A percentile compares a stretch with the other conserved stretches of the same genome.
These are phyloP conservation scores for Fusarium proliferatum DNA, from an alignment of 2,329 filamentous ascomycete species.

Conservation along the genomic window DNA sequence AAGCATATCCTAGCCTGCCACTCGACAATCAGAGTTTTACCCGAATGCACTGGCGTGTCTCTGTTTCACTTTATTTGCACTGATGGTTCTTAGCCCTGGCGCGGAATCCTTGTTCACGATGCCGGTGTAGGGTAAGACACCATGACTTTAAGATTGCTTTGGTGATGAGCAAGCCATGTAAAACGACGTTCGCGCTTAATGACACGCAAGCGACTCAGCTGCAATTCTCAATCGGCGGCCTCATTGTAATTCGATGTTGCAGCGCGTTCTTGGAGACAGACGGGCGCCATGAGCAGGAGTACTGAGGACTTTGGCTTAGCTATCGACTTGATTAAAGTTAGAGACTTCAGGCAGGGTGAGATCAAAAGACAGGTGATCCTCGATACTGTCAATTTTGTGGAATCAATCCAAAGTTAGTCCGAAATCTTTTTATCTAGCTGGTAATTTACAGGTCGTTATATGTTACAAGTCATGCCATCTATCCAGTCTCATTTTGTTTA, in stretches of 20 bases:
- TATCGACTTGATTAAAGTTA: not conserved
- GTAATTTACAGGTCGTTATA: conserved; percentile 27
- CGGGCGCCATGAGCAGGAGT: no score
- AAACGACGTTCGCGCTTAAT: not conserved
- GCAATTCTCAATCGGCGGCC: not conserved
- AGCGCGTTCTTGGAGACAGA: no score
- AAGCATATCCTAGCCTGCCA: conserved; percentile 1
- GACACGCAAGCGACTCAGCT: not conserved
- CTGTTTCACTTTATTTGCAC: not conserved
- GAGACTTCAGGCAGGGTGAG: rapidly evolving
- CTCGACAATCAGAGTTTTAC: not conserved
- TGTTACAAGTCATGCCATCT: conserved; percentile 20
- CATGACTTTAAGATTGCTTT: not conserved
- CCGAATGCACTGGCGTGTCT: not conserved
- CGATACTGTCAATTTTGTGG: not conserved
- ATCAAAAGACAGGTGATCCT: no score
- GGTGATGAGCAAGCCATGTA: not conserved
- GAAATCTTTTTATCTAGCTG: conserved; percentile 11
- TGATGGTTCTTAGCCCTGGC: not conserved
- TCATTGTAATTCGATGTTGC: not conserved
- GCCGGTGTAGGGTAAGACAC: conserved; percentile 9
- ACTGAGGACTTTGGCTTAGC: no score
- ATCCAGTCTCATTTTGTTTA: not conserved
- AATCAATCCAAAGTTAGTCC: no score
- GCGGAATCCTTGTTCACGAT: not conserved